phyloP scores from a whole-genome alignment of 2,329 filamentous ascomycete species.

The Xylariaceae sp. region DNA sequence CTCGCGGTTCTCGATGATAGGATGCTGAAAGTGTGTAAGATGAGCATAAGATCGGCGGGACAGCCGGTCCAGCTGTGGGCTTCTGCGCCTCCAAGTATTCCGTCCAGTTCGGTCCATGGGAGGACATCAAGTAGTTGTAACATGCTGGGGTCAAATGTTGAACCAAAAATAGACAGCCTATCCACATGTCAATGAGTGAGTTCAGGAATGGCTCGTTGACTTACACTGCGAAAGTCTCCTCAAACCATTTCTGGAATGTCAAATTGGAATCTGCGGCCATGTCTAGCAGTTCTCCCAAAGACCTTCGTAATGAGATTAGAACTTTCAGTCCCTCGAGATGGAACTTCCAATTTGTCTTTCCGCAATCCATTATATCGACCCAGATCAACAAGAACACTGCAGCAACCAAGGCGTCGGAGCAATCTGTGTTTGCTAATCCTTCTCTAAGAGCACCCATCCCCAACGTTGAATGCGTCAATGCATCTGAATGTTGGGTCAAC shows the following conservation, averaged over 20 bases:
- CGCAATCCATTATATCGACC: slow-evolving; percentile 1
- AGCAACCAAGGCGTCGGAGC: neutral
- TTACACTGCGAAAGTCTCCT: slow-evolving; percentile 2
- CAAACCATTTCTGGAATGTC: slow-evolving; percentile 1
- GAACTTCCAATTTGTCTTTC: neutral
- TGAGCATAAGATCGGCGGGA: neutral
- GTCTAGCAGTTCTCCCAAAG: neutral
- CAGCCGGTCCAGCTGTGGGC: neutral
- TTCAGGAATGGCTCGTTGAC: neutral
- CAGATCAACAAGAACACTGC: slow-evolving; percentile 2
- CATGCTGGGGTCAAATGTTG: neutral
- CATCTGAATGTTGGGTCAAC: neutral
- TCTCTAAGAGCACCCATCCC: slow-evolving; percentile 1
- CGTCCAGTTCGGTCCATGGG: slow-evolving; percentile 1
- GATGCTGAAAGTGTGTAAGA: neutral
- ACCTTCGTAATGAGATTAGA: neutral
- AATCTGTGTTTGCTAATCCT: neutral
- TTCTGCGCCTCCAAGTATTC: neutral
- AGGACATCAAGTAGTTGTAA: slow-evolving; percentile 1
- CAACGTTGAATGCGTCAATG: neutral
- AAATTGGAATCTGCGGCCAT: neutral
- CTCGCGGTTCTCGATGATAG: neutral
- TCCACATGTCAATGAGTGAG: neutral
- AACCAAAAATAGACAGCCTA: neutral
- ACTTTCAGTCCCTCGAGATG: neutral